phyloP scores from a whole-genome alignment of 495 filamentous ascomycete species.

The Coniosporium apollinis region DNA sequence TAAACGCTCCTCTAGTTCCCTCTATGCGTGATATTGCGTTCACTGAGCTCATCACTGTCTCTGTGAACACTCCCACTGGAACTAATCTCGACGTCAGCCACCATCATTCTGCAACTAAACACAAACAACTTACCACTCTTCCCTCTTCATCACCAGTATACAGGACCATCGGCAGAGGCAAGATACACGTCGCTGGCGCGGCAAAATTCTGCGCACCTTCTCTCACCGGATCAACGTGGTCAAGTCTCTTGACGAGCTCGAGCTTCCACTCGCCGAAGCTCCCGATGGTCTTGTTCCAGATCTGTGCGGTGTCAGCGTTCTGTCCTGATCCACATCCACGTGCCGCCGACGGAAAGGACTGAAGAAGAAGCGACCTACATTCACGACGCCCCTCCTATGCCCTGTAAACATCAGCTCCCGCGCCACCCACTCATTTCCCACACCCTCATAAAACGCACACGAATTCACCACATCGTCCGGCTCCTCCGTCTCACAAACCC shows the following conservation, averaged over 20 bases:
- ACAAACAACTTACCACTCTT: slow-evolving; percentile 45
- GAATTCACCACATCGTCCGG: slow-evolving; percentile 54
- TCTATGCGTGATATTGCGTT: no score
- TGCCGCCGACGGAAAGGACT: slow-evolving; percentile 3
- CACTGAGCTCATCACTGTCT: no score
- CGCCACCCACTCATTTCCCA: slow-evolving; percentile 83
- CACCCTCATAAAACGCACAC: slow-evolving; percentile 88
- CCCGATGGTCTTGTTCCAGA: slow-evolving; percentile 37
- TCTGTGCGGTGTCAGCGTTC: slow-evolving; percentile 14
- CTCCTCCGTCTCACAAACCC: slow-evolving; percentile 46
- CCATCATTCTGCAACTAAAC: no score
- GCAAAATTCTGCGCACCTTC: slow-evolving; percentile 61
- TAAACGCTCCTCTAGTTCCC: no score
- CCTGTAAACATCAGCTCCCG: slow-evolving; percentile 77
- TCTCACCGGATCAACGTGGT: slow-evolving; percentile 60
- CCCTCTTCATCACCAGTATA: slow-evolving; percentile 91
- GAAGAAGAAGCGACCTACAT: slow-evolving; percentile 26
- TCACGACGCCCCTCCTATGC: slow-evolving; percentile 68
- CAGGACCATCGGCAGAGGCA: slow-evolving; percentile 65
- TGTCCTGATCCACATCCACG: no score
- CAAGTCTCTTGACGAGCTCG: slow-evolving; percentile 55
- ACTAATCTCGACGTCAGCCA: no score
- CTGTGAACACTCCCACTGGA: no score
- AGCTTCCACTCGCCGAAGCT: slow-evolving; percentile 37
- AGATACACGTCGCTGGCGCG: slow-evolving; percentile 72